Percentiles rank a stretch among this genome's conserved stretches.
These are phyloP conservation scores for Moniliella sp. DNA, from an alignment of 1,284 basidiomycete species.

Conservation along the genomic window DNA sequence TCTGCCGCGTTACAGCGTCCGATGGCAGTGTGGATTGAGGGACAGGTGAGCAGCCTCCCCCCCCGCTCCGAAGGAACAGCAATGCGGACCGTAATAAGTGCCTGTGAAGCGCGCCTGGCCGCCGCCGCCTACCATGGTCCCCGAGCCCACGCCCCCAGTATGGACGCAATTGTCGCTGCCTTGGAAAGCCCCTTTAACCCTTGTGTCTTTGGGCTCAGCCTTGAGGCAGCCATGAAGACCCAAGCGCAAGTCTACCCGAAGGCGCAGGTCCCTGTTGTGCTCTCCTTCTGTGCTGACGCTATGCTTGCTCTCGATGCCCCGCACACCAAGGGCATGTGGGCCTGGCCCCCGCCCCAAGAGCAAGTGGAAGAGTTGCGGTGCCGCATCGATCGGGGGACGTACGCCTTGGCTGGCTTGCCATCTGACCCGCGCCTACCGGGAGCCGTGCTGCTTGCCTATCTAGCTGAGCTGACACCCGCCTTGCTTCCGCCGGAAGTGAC, in stretches of 20 bases:
- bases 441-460: too few relatives aligned
- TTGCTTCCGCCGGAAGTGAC: too few relatives aligned
- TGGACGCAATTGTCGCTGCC: slow-evolving; percentile 1
- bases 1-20: slow-evolving; percentile 71
- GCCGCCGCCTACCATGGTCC: neutral
- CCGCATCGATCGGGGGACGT: slow-evolving; percentile 68
- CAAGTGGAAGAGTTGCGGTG: slow-evolving; percentile 61
- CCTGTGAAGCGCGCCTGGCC: neutral
- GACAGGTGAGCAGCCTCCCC: too few relatives aligned
- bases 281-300: slow-evolving; percentile 71
- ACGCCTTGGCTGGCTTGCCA: slow-evolving; percentile 50
- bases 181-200: slow-evolving; percentile 57
- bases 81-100: neutral
- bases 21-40: slow-evolving; percentile 33
- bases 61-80: neutral
- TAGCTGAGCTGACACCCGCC: too few relatives aligned
- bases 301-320: slow-evolving; percentile 61
- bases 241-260: slow-evolving; percentile 63
- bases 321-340: slow-evolving; percentile 69
- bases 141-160: neutral
- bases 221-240: slow-evolving; percentile 57
- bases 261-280: slow-evolving; percentile 58
- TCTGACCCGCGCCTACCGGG: too few relatives aligned
- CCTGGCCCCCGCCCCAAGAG: slow-evolving; percentile 67
- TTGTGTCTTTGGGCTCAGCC: slow-evolving; percentile 67